These are phyloP conservation scores for Mucor lusitanicus DNA, from an alignment of 371 early-diverging fungal genomes.

Conservation along the genomic window DNA sequence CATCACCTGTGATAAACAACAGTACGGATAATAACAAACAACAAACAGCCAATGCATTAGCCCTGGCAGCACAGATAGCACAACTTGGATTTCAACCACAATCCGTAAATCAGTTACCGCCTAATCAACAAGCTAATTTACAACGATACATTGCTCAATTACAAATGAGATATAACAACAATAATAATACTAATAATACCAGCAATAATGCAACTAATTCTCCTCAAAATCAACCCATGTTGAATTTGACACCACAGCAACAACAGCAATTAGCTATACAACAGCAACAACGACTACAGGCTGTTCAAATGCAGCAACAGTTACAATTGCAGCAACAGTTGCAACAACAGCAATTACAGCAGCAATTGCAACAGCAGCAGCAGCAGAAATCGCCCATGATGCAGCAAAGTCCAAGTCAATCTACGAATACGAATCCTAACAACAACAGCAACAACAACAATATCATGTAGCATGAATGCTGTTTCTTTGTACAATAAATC, in stretches of 20 bases:
- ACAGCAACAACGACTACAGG: conserved; percentile 23
- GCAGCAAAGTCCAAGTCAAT: conserved; percentile 13
- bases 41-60: conserved; percentile 33
- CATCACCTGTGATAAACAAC: conserved; percentile 19
- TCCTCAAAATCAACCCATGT: background rate
- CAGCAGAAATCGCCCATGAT: conserved; percentile 17
- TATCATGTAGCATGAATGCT: background rate
- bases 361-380: background rate
- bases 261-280: conserved; percentile 7
- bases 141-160: conserved; percentile 45
- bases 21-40: conserved; percentile 8
- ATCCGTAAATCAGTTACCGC: conserved; percentile 24
- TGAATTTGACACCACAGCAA: conserved; percentile 12
- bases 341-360: conserved; percentile 22
- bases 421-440: background rate
- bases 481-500: background rate
- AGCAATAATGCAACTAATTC: background rate
- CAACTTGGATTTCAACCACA: conserved; percentile 44
- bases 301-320: conserved; percentile 17
- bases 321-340: conserved; percentile 25
- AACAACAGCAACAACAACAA: conserved; percentile 2
- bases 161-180: conserved; percentile 30
- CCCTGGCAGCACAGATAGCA: conserved; percentile 40
- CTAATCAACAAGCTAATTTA: conserved; percentile 41
- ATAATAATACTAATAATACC: conserved; percentile 2